phyloP scores from a whole-genome alignment of 2,329 filamentous ascomycete genomes.

The Talaromyces pinophilus region DNA sequence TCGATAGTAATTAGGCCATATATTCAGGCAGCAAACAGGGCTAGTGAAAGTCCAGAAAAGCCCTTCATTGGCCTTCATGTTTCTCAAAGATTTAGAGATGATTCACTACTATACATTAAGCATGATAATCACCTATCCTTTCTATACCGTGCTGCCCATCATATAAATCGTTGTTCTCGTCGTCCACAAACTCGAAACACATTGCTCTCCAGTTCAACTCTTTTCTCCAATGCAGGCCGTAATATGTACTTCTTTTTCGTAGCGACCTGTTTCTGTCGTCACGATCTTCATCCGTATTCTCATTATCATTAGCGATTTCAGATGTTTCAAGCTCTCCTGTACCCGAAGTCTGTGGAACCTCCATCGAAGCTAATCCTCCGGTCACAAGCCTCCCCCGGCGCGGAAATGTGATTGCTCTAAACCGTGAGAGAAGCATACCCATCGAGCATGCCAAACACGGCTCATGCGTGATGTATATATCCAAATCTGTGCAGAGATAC shows the following conservation, averaged over 20 bases:
- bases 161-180: conserved; percentile 18
- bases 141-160: conserved; percentile 5
- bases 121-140: conserved; percentile 15
- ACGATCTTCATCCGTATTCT: too few relatives aligned
- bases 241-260: conserved; percentile 35
- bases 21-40: not conserved
- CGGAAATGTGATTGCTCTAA: conserved; percentile 77
- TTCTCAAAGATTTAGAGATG: not conserved
- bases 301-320: not conserved
- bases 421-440: conserved; percentile 91
- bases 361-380: conserved; percentile 71
- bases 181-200: conserved; percentile 49
- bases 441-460: conserved; percentile 96
- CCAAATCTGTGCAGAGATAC: conserved; percentile 90
- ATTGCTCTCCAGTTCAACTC: conserved; percentile 55
- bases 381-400: conserved; percentile 69
- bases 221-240: conserved; percentile 66
- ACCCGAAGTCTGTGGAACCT: not conserved
- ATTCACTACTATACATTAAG: conserved; percentile 13
- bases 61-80: not conserved
- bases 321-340: not conserved
- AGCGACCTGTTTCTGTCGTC: too few relatives aligned
- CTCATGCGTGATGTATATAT: conserved; percentile 93
- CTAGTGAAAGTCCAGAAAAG: not conserved
- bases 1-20: not conserved